These are phyloP conservation scores for Spinacia oleracea DNA, from an alignment of 179 eudicot species.

Conservation along the genomic window DNA sequence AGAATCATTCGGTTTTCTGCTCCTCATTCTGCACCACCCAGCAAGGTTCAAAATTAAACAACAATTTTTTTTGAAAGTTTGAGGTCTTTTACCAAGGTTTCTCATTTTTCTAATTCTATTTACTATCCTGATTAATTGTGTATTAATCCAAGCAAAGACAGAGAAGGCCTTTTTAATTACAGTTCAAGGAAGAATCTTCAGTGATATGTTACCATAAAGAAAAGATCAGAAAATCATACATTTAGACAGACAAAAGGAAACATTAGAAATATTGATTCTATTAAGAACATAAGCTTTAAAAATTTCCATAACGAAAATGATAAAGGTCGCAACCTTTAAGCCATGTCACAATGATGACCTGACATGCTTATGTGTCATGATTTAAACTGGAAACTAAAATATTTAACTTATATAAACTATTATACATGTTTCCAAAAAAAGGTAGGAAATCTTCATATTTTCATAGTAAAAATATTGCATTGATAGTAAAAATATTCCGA, in stretches of 20 bases:
- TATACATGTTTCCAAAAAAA: too few relatives aligned
- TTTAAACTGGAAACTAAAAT: too few relatives aligned
- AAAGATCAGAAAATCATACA: constrained; percentile 12
- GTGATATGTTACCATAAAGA: neutral
- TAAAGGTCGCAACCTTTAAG: too few relatives aligned
- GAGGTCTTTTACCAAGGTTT: constrained; percentile 18
- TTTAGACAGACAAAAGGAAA: constrained; percentile 11
- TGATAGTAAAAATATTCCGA: too few relatives aligned
- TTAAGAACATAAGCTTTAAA: neutral
- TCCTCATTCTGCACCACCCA: constrained; percentile 33
- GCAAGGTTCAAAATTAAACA: constrained; percentile 22
- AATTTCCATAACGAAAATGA: too few relatives aligned
- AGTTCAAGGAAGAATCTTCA: neutral
- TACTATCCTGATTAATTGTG: constrained; percentile 3
- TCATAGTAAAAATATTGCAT: too few relatives aligned
- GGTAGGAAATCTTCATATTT: too few relatives aligned
- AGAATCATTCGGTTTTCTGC: constrained; percentile 31
- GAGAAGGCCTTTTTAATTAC: constrained; percentile 10
- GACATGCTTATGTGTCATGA: too few relatives aligned
- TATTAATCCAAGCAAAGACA: constrained; percentile 10
- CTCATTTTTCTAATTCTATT: constrained; percentile 12
- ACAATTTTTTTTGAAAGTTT: neutral
- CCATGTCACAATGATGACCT: too few relatives aligned
- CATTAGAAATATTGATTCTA: constrained; percentile 7
- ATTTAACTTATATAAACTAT: too few relatives aligned